phyloP scores from a whole-genome alignment of 2,329 filamentous ascomycete species.

The Aureobasidium uvarum region DNA sequence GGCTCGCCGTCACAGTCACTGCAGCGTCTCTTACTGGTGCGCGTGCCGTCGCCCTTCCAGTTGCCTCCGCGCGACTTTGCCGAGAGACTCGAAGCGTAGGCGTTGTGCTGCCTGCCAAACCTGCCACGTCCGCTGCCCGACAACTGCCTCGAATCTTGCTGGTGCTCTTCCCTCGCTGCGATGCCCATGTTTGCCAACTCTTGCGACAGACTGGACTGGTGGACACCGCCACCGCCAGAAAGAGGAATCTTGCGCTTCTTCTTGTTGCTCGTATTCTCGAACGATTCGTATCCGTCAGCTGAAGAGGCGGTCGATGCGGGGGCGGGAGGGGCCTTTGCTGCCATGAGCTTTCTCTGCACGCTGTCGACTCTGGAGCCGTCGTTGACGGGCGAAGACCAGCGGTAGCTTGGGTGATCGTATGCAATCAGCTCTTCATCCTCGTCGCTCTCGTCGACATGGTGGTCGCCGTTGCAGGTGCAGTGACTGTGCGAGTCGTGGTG shows the following conservation, averaged over 20 bases:
- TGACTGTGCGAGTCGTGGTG: constrained; percentile 49
- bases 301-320: constrained; percentile 64
- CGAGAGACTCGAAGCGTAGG: constrained; percentile 44
- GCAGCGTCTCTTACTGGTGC: constrained; percentile 27
- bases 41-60: constrained; percentile 30
- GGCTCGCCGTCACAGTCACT: background rate
- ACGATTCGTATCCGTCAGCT: constrained; percentile 89
- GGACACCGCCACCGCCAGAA: constrained; percentile 66
- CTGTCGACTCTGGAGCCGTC: constrained; percentile 36
- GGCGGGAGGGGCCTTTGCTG: constrained; percentile 36
- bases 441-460: constrained; percentile 58
- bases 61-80: constrained; percentile 34
- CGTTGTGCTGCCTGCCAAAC: constrained; percentile 62
- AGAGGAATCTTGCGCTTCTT: constrained; percentile 98
- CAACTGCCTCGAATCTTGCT: constrained; percentile 8
- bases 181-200: constrained; percentile 66
- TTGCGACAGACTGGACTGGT: constrained; percentile 59
- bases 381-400: constrained; percentile 39
- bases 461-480: constrained; percentile 47
- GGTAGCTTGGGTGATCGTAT: constrained; percentile 44
- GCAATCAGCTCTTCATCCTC: constrained; percentile 59
- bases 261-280: constrained; percentile 98
- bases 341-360: constrained; percentile 39
- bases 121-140: constrained; percentile 64
- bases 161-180: constrained; percentile 41